These are phyloP conservation scores for Smallanthus sonchifolius DNA, from an alignment of 129 eudicot genomes.

Conservation along the genomic window DNA sequence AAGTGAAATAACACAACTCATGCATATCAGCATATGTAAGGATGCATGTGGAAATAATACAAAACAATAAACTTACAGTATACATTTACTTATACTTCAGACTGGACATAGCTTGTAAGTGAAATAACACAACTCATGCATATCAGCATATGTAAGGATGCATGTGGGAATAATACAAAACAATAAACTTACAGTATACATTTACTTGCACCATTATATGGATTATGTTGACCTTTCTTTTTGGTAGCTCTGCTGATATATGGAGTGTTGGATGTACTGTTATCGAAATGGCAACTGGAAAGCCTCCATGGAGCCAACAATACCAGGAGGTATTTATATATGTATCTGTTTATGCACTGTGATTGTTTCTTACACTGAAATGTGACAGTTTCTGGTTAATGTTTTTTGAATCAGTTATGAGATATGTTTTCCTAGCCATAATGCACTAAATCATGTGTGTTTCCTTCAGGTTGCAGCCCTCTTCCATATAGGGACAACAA, in stretches of 20 bases:
- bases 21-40: background rate
- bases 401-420: background rate
- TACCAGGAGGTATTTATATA: constrained; percentile 68
- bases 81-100: constrained; percentile 24
- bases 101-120: constrained; percentile 13
- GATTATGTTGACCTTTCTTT: constrained; percentile 3
- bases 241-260: constrained; percentile 83
- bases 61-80: too few species aligned
- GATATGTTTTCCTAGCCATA: background rate
- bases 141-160: background rate
- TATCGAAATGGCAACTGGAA: constrained; percentile 99
- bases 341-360: background rate
- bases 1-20: constrained; percentile 19
- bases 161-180: background rate
- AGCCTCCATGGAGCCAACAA: constrained; percentile 99
- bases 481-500: constrained; percentile 89
- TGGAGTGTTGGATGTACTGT: constrained; percentile 99
- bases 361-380: background rate
- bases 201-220: background rate
- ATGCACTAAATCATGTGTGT: constrained; percentile 18
- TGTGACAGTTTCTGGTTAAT: constrained; percentile 5
- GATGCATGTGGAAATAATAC: background rate
- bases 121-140: constrained; percentile 14
- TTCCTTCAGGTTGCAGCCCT: constrained; percentile 84
- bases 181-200: background rate